Evolutionary conservation across 257 asterid species (phyloP).

Genomic region (Solanum chmielewskii): DNA sequence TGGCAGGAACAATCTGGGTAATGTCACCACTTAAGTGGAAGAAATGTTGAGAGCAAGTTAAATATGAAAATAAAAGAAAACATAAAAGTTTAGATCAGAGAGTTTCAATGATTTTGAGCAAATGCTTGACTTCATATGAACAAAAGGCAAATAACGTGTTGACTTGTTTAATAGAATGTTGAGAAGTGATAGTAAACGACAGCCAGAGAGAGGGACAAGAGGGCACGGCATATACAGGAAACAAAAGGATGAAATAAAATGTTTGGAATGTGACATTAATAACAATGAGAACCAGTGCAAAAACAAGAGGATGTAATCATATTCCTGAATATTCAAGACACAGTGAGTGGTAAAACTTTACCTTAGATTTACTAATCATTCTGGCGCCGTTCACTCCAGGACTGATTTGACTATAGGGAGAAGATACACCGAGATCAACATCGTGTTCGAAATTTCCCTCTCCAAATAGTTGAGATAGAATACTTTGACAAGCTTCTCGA

Average conservation of each 20-base stretch:
- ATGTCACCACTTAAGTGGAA: background rate
- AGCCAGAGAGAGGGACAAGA: background rate
- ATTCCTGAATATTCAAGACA: background rate
- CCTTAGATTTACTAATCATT: conserved; percentile 60
- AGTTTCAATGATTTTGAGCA: background rate
- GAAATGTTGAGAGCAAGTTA: background rate
- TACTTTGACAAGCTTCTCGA: conserved; percentile 67
- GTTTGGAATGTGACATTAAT: background rate
- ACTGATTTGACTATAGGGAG: conserved; percentile 20
- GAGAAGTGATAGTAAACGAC: background rate
- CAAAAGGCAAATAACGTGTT: background rate
- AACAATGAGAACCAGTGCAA: background rate
- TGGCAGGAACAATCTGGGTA: background rate
- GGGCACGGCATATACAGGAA: background rate
- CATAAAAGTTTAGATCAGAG: background rate
- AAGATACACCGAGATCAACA: conserved; percentile 25
- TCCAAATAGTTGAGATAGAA: conserved; percentile 72
- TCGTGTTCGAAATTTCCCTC: conserved; percentile 25
- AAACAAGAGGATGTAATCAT: background rate
- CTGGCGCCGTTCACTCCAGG: conserved; percentile 28
- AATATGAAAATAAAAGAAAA: background rate
- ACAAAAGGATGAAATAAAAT: background rate
- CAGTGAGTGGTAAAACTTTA: conserved; percentile 6
- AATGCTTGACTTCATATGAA: background rate
- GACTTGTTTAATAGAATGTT: background rate